Evolutionary conservation across 2,329 filamentous ascomycete species (phyloP), one percentile per base, ranked within the genome.

Genomic region (Botrytis aclada): DNA sequence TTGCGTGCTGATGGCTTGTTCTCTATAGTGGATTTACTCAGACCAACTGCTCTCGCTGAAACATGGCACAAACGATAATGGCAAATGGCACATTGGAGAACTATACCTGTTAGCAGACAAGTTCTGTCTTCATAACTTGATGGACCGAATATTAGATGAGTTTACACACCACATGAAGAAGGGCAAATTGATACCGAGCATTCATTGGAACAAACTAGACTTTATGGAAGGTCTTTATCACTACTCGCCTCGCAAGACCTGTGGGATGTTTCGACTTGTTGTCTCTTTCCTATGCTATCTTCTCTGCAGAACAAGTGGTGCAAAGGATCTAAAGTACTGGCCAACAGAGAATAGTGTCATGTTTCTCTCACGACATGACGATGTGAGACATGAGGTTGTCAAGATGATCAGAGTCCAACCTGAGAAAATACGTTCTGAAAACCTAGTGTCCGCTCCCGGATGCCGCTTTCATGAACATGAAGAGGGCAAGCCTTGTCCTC

Each of bases 1-100:
- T 16, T 34, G 18, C 62, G 20, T 65, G 37, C 29, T 65, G 43
- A 65, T 25, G 29, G 20, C 10, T 37, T 16, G 10, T 7, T 14
- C 43, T 25, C 32, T 47, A 12, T 34, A 47, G 62, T 75, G 73
- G 73, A 47, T 76, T 9, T 74, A 74, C 58, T 41, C 22, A n/a
- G 41, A 39, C 32, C 12, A 51, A 4, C 1, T 70, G 45, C 10
- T 14, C 8, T 22, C 5, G 10, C 12, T 70, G 4, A 0, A 25
- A 34, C 5, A 20, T 3, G 9, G 18, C 3, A n/a, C 0, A 6
- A 5, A 5, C 34, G 6, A 14, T 3, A 2, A 3, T 18, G 25
- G 2, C 0, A 47, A 18, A 3, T 72, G 63, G 51, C 14, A 1
- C 5, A 1, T 25, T 39, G 16, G 29, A 5, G 10, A 43, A 16